These are phyloP conservation scores for Yarrowia sp. DNA, from an alignment of 805 yeast genomes.

Conservation along the genomic window DNA sequence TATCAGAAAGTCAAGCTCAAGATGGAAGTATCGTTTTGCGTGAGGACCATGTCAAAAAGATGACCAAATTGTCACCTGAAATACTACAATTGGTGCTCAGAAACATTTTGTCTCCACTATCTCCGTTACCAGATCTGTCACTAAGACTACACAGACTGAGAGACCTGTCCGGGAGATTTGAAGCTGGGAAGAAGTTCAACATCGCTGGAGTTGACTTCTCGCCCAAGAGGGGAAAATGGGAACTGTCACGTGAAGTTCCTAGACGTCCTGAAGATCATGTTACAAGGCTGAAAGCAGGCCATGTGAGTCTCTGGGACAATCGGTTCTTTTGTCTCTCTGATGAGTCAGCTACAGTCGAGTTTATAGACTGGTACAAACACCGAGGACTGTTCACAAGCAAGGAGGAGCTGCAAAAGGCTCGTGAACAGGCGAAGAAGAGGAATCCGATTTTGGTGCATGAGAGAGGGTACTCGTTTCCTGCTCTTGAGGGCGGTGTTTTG, in stretches of 20 bases:
- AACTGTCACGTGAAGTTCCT: constrained; percentile 21
- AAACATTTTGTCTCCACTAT: constrained; percentile 8
- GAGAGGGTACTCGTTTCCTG: constrained; percentile 7
- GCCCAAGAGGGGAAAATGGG: not conserved
- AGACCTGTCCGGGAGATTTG: not conserved
- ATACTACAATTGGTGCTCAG: not conserved
- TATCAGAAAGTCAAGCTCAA: not conserved
- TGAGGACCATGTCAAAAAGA: not conserved
- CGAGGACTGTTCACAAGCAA: constrained; percentile 5
- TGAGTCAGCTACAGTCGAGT: not conserved
- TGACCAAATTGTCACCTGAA: not conserved
- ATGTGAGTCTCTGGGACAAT: constrained; percentile 29
- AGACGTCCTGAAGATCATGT: not conserved
- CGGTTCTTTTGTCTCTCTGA: constrained; percentile 1
- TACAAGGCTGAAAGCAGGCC: not conserved
- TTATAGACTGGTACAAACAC: constrained; percentile 10
- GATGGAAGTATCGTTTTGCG: not conserved
- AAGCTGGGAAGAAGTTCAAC: not conserved
- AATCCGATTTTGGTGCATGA: constrained; percentile 4
- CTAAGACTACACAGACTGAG: constrained; percentile 13
- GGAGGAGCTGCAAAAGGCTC: not conserved
- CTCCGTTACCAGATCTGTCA: constrained; percentile 27
- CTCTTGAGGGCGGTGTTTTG: constrained; percentile 2
- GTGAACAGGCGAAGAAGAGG: not conserved
- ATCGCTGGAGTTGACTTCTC: constrained; percentile 12